phyloP scores from a whole-genome alignment of 306 rosid genomes.

The Vigna radiata region DNA sequence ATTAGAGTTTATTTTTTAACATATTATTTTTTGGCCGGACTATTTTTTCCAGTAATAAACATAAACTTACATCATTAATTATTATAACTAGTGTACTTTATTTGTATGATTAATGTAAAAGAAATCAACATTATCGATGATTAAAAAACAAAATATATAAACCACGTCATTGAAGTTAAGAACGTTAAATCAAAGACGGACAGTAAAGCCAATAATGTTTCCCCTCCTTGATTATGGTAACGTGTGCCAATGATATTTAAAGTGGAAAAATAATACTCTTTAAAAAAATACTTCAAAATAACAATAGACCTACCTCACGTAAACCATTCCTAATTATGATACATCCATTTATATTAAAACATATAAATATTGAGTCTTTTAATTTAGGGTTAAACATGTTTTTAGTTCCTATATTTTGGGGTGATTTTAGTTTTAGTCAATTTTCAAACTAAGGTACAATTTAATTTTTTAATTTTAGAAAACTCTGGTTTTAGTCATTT shows the following conservation, averaged over 20 bases:
- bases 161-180: not conserved
- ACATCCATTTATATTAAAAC: no score
- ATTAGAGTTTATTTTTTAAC: no score
- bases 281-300: not conserved
- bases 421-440: no score
- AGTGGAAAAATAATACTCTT: not conserved
- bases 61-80: not conserved
- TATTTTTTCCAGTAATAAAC: not conserved
- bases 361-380: no score
- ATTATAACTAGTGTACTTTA: no score
- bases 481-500: no score
- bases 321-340: not conserved
- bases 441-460: no score
- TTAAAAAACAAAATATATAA: not conserved
- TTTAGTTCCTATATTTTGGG: no score
- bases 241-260: slow-evolving; percentile 22
- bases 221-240: not conserved
- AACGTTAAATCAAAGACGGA: not conserved
- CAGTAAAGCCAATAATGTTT: slow-evolving; percentile 14
- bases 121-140: not conserved
- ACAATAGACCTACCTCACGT: not conserved
- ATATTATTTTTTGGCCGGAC: no score
- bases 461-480: no score
- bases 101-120: not conserved
- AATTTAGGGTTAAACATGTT: no score